Evolutionary conservation across 2,329 filamentous ascomycete species (phyloP).

Genomic region (Venturia effusa): DNA sequence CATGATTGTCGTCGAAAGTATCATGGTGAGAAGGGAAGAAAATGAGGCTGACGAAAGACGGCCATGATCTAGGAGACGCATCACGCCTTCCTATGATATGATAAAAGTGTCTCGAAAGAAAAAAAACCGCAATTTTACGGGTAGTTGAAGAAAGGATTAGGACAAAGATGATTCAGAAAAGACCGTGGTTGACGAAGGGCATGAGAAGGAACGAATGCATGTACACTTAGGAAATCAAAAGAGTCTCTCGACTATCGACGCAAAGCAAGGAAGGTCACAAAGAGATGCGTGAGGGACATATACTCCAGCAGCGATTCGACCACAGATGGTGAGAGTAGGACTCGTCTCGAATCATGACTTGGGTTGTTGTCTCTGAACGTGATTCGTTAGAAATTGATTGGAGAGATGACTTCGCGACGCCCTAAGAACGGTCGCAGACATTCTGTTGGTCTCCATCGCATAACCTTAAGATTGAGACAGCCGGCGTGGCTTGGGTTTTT

Average conservation of each 20-base stretch:
- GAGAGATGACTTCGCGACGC: neutral
- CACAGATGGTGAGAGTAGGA: neutral
- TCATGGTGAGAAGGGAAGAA: neutral
- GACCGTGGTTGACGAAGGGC: neutral
- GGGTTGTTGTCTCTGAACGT: neutral
- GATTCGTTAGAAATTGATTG: constrained; percentile 4
- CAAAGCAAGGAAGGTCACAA: neutral
- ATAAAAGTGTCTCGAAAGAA: neutral
- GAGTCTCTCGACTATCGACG: neutral
- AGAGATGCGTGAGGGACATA: neutral
- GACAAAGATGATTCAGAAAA: neutral
- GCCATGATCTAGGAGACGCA: neutral
- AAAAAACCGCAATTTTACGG: too few relatives aligned
- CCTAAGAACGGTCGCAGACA: neutral
- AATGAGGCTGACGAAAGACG: neutral
- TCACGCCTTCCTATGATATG: neutral
- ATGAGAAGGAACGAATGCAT: neutral
- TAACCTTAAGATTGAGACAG: neutral
- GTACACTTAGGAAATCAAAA: neutral
- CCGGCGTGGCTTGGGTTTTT: neutral
- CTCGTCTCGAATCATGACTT: neutral
- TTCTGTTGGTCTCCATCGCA: neutral
- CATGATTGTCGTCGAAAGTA: neutral
- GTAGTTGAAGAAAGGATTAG: neutral
- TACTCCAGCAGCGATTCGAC: neutral